Evolutionary conservation across 2,329 filamentous ascomycete species (phyloP).

Genomic region (Colletotrichum truncatum): DNA sequence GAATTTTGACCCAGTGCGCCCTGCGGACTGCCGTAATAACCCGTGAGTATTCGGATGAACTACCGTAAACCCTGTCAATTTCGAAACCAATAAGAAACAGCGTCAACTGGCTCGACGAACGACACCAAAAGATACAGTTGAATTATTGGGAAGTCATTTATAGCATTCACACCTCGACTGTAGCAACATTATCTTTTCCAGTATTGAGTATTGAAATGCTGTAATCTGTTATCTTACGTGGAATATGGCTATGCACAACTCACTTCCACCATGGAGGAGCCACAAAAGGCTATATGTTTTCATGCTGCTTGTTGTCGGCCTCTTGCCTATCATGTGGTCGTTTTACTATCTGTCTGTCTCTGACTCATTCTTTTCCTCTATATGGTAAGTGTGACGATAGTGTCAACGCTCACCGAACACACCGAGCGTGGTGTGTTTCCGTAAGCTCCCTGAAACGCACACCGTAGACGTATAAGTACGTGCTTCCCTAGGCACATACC

Average conservation of each 20-base stretch:
- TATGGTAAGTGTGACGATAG: too few relatives aligned
- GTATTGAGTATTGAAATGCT: background rate
- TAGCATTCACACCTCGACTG: background rate
- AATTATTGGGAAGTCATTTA: background rate
- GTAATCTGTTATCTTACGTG: background rate
- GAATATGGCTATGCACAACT: background rate
- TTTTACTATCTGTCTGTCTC: too few relatives aligned
- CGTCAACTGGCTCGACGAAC: background rate
- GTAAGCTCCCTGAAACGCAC: too few relatives aligned
- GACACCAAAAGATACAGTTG: background rate
- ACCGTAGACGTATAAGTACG: too few relatives aligned
- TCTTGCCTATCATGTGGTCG: background rate
- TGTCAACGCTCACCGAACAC: too few relatives aligned
- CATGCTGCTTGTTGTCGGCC: background rate
- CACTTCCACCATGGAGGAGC: background rate
- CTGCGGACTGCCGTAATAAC: too few relatives aligned
- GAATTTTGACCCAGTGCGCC: too few relatives aligned
- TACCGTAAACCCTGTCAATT: background rate
- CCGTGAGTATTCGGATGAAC: background rate
- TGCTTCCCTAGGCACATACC: too few relatives aligned
- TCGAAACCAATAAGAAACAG: background rate
- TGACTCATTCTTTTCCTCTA: too few relatives aligned
- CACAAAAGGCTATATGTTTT: background rate
- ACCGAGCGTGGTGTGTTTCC: too few relatives aligned
- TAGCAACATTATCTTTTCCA: background rate